Conservation (phyloP, 164 flowering plant species). For the Magnolia sinica region DNA sequence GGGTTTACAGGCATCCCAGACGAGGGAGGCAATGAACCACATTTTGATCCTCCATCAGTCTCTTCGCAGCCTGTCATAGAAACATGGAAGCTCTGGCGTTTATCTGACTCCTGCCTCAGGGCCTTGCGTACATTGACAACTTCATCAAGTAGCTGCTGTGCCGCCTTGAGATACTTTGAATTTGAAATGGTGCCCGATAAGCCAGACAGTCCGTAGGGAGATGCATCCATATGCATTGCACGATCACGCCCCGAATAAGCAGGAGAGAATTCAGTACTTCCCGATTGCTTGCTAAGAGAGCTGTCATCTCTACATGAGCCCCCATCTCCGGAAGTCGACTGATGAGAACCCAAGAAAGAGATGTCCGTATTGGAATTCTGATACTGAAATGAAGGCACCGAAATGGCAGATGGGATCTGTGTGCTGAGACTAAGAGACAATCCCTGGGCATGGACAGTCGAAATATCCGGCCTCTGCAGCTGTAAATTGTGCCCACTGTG, state of each 20-base stretch:
- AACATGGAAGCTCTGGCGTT: conserved; percentile 22
- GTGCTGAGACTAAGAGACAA: conserved; percentile 73
- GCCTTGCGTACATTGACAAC: conserved; percentile 65
- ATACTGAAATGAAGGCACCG: conserved; percentile 38
- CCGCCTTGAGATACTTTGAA: conserved; percentile 68
- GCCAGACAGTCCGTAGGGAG: conserved; percentile 30
- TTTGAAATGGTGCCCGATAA: conserved; percentile 33
- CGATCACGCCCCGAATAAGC: conserved; percentile 18
- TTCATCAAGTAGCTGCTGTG: conserved; percentile 82
- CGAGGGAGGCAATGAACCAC: conserved; percentile 16
- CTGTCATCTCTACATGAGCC: conserved; percentile 32
- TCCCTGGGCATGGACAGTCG: conserved; percentile 37
- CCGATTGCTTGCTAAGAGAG: conserved; percentile 8
- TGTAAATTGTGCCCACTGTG: conserved; percentile 42
- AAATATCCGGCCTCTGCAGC: conserved; percentile 8
- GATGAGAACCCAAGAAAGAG: conserved; percentile 37
- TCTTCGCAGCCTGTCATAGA: conserved; percentile 30
- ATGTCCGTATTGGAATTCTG: conserved; percentile 35
- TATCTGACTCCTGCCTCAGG: conserved; percentile 39
- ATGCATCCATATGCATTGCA: conserved; percentile 20
- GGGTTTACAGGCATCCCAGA: conserved; percentile 29
- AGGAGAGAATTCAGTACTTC: conserved; percentile 6
- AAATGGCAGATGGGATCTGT: conserved; percentile 42
- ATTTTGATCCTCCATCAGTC: conserved; percentile 30
- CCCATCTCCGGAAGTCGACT: conserved; percentile 34